Percentiles rank a stretch among this genome's conserved stretches.
Evolutionary conservation across 2,329 filamentous ascomycete species (phyloP).

Genomic region (Penicillium freii): DNA sequence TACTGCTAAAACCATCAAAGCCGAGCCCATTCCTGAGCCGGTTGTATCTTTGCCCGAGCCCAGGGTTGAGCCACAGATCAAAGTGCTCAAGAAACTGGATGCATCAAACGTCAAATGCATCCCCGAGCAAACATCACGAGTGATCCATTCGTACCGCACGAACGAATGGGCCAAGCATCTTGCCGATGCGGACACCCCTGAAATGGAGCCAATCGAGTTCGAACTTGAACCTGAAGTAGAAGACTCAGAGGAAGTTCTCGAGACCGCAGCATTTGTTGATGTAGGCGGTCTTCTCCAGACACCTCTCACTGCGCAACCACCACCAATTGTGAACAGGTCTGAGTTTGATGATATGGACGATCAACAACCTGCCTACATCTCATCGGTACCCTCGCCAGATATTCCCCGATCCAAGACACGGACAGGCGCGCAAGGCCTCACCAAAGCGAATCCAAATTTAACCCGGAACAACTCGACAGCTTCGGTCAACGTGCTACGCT

Average conservation of each 20-base stretch:
- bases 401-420: conserved; percentile 9
- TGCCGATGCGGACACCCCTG: conserved; percentile 70
- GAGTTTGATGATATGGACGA: conserved; percentile 14
- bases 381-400: conserved; percentile 6
- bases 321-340: conserved; percentile 33
- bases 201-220: conserved; percentile 46
- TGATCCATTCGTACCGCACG: conserved; percentile 80
- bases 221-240: conserved; percentile 35
- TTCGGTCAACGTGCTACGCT: conserved; percentile 8
- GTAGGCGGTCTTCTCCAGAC: conserved; percentile 66
- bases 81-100: conserved; percentile 26
- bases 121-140: conserved; percentile 68
- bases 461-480: conserved; percentile 17
- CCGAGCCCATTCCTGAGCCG: not conserved
- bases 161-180: conserved; percentile 97
- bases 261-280: conserved; percentile 61
- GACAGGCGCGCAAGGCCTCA: conserved; percentile 6
- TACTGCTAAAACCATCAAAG: not conserved
- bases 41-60: not conserved
- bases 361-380: conserved; percentile 16
- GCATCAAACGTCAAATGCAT: conserved; percentile 54
- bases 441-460: conserved; percentile 4
- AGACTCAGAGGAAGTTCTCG: conserved; percentile 35
- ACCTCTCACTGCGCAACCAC: conserved; percentile 51
- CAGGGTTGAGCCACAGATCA: not conserved